Evolutionary conservation across 2,329 filamentous ascomycete genomes (phyloP).

Genomic region (Drechslera avenae): DNA sequence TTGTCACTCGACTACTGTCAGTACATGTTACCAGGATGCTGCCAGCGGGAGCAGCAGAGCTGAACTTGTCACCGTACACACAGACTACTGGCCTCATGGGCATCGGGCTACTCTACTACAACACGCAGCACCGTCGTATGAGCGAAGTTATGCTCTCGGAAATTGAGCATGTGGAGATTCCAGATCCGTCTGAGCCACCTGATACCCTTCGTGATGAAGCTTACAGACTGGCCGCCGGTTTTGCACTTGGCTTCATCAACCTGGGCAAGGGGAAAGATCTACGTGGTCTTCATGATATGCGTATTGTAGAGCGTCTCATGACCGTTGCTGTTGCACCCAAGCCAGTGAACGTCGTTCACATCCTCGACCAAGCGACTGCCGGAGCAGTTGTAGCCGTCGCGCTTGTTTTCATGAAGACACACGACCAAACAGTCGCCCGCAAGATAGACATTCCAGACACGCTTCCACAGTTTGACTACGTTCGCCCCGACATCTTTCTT

Average conservation of each 20-base stretch:
- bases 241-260: conserved; percentile 93
- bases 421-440: conserved; percentile 81
- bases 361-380: conserved; percentile 89
- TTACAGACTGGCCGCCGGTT: conserved; percentile 93
- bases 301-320: conserved; percentile 84
- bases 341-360: conserved; percentile 88
- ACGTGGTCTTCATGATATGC: conserved; percentile 90
- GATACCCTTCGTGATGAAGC: conserved; percentile 89
- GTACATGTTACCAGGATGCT: conserved; percentile 96
- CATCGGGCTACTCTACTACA: conserved; percentile 90
- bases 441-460: conserved; percentile 95
- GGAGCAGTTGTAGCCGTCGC: conserved; percentile 90
- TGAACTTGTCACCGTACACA: conserved; percentile 89
- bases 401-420: conserved; percentile 96
- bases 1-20: conserved; percentile 89
- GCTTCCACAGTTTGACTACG: conserved; percentile 89
- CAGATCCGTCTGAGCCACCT: conserved; percentile 70
- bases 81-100: conserved; percentile 98
- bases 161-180: conserved; percentile 84
- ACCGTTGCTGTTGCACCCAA: conserved; percentile 86
- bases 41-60: conserved; percentile 86
- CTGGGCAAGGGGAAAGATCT: conserved; percentile 87
- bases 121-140: conserved; percentile 96
- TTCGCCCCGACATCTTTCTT: conserved; percentile 89
- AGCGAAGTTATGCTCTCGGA: conserved; percentile 99